Evolutionary conservation across 176 grass and related monocot species (phyloP), one percentile per base, ranked within the genome.

Genomic region (Neostapfia colusana): DNA sequence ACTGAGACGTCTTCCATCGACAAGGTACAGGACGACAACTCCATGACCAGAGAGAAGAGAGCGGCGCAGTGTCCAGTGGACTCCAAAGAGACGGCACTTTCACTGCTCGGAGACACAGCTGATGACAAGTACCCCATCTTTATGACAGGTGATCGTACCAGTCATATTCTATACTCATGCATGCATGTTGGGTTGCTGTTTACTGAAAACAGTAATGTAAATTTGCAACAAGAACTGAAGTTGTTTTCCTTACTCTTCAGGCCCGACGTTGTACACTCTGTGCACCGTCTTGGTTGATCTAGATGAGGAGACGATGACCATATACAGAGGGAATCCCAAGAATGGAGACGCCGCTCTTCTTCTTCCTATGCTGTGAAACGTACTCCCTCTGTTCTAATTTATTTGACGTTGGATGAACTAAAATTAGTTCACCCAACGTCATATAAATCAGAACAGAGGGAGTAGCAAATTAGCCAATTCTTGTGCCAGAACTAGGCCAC

Each of bases 211-310:
- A 16, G 4, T 2, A 15, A 3, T 8, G 12, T 8, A 34, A 38
- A 9, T 76, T 41, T 48, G 23, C 37, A 65, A 28, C 46, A 23
- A 49, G 59, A 75, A 68, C 68, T 71, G 50, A 38, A 74, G 8
- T 26, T 17, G 11, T 41, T 65, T 35, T 51, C 36, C n/a, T 31
- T 31, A 42, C 7, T 57, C 70, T 83, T 61, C 90, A 93, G 95
- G 95, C 18, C 95, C 91, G n/a, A 56, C 31, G 10, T 40, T 98
- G 53, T 73, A 92, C 67, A 98, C 89, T 4, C 72, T 98, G 0
- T 94, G 91, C 89, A 90, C 87, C 26, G 95, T 82, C 28, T 55
- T 98, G 66, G 60, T 90, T 69, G 89, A 98, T 88, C 82, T 94
- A 4, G 89, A 94, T 18, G 85, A 85, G 40, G 20, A 43, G 45